phyloP scores from a whole-genome alignment of 169 alveolate genomes.

The Eimeria tenella region DNA sequence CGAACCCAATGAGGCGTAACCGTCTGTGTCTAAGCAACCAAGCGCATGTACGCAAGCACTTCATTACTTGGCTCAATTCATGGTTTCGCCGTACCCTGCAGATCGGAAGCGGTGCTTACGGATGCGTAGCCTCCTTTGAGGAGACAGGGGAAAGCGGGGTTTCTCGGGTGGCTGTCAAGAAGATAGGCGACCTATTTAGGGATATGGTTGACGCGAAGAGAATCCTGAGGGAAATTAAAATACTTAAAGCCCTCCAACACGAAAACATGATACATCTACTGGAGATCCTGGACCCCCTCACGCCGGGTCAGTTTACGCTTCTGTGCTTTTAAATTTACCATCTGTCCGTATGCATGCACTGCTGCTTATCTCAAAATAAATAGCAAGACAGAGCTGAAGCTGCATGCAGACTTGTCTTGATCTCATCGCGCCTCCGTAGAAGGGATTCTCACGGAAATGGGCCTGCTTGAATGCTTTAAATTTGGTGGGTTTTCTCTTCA shows the following conservation, averaged over 20 bases:
- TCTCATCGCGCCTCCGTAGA: too few relatives aligned
- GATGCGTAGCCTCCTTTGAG: slow-evolving; percentile 85
- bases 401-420: too few relatives aligned
- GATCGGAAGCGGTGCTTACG: slow-evolving; percentile 87
- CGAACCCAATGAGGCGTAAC: too few relatives aligned
- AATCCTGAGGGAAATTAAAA: slow-evolving; percentile 92
- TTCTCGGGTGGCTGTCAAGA: slow-evolving; percentile 90
- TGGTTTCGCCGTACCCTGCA: slow-evolving; percentile 23
- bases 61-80: too few relatives aligned
- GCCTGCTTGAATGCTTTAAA: background rate
- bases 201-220: slow-evolving; percentile 94
- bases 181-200: slow-evolving; percentile 92
- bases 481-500: background rate
- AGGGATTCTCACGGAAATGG: too few relatives aligned
- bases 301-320: slow-evolving; percentile 55
- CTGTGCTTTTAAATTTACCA: background rate
- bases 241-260: slow-evolving; percentile 83
- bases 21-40: too few relatives aligned
- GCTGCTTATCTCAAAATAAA: too few relatives aligned
- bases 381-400: too few relatives aligned
- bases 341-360: background rate
- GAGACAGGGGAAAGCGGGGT: slow-evolving; percentile 81
- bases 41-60: too few relatives aligned
- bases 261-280: slow-evolving; percentile 82
- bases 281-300: slow-evolving; percentile 82